Evolutionary conservation across 805 yeast species (phyloP).

Genomic region (Metschnikowia orientalis): DNA sequence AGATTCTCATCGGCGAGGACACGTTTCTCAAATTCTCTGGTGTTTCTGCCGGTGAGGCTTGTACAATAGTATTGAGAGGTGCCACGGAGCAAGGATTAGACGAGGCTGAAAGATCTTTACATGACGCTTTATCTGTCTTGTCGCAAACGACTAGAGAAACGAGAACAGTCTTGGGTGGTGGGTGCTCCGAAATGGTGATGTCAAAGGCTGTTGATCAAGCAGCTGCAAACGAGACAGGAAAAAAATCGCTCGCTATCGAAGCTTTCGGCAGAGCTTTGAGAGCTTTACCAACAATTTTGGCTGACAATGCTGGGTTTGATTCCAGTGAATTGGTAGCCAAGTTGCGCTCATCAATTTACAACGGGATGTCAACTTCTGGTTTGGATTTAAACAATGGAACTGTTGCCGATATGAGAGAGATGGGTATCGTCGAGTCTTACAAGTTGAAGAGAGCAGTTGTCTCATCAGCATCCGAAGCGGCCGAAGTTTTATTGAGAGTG

Average conservation of each 20-base stretch:
- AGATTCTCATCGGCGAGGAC: constrained; percentile 89
- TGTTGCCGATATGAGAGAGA: constrained; percentile 90
- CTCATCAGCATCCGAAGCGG: constrained; percentile 95
- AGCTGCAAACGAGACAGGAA: constrained; percentile 90
- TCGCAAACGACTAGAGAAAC: constrained; percentile 94
- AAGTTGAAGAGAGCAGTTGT: constrained; percentile 93
- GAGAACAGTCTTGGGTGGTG: constrained; percentile 90
- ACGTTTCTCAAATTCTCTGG: constrained; percentile 90
- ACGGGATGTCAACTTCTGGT: constrained; percentile 89
- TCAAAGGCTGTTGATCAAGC: constrained; percentile 91
- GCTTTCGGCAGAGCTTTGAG: constrained; percentile 91
- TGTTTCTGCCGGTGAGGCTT: constrained; percentile 91
- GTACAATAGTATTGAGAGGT: constrained; percentile 85
- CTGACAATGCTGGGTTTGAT: constrained; percentile 96
- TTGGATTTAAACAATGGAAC: constrained; percentile 79
- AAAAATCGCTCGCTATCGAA: constrained; percentile 90
- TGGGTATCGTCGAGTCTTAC: constrained; percentile 89
- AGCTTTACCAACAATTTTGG: constrained; percentile 90
- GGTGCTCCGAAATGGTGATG: constrained; percentile 88
- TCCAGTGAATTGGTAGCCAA: constrained; percentile 88
- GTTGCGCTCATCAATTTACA: constrained; percentile 83
- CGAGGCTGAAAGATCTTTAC: constrained; percentile 55
- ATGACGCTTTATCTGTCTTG: constrained; percentile 92
- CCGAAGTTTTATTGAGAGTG: constrained; percentile 91
- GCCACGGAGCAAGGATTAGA: constrained; percentile 46